Conservation (phyloP, 495 filamentous ascomycete species). For the Cryomyces minteri region DNA sequence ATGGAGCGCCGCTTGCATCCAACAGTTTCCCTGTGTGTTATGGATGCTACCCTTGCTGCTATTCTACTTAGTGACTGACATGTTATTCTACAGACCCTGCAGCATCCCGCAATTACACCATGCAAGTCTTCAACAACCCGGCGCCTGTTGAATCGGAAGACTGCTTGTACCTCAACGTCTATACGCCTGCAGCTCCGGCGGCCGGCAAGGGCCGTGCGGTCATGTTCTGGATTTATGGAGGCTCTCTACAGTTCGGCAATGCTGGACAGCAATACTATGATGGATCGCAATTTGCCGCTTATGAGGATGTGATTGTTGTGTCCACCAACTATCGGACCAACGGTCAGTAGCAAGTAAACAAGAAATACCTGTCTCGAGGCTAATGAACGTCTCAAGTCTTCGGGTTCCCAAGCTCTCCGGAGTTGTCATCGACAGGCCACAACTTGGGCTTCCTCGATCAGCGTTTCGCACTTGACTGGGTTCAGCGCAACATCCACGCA, state of each 20-base stretch:
- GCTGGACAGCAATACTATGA: slow-evolving; percentile 11
- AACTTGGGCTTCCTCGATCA: slow-evolving; percentile 18
- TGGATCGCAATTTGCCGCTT: slow-evolving; percentile 9
- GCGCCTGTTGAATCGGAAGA: slow-evolving; percentile 20
- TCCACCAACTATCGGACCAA: slow-evolving; percentile 14
- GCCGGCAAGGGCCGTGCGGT: slow-evolving; percentile 11
- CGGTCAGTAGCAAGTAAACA: not conserved
- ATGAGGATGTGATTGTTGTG: slow-evolving; percentile 14
- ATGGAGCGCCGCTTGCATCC: slow-evolving; percentile 20
- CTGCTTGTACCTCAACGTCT: slow-evolving; percentile 23
- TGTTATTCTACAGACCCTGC: slow-evolving; percentile 3
- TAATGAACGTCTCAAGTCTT: slow-evolving; percentile 7
- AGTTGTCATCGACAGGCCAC: slow-evolving; percentile 3
- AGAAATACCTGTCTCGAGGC: not conserved
- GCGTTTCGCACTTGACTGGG: slow-evolving; percentile 14
- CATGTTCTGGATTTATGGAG: slow-evolving; percentile 20
- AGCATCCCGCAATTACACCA: slow-evolving; percentile 14
- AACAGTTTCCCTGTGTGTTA: slow-evolving; percentile 17
- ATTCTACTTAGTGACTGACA: not conserved
- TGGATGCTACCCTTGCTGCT: not conserved
- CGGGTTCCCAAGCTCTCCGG: slow-evolving; percentile 12
- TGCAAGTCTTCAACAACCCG: slow-evolving; percentile 15
- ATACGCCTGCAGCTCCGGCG: slow-evolving; percentile 12
- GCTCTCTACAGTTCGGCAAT: slow-evolving; percentile 12
- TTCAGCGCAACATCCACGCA: slow-evolving; percentile 10